These are phyloP conservation scores for Linnemannia exigua DNA, from an alignment of 192 early-diverging fungal genomes.

Conservation along the genomic window DNA sequence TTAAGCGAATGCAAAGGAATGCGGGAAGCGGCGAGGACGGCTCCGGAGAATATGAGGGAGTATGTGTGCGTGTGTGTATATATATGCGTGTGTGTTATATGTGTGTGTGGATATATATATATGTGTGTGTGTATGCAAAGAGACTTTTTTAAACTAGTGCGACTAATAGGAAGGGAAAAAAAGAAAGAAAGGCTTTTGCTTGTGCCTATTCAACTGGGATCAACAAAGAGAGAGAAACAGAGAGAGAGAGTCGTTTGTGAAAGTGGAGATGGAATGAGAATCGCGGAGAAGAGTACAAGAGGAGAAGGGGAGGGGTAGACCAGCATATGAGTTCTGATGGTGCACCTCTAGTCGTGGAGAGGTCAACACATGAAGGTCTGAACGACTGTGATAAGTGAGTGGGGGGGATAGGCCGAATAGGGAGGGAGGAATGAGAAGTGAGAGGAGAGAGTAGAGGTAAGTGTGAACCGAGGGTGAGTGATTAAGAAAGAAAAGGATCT, in stretches of 20 bases:
- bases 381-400: background rate
- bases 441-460: background rate
- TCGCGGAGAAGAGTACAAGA: background rate
- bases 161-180: background rate
- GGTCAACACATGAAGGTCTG: constrained; percentile 54
- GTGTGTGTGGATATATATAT: background rate
- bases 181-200: background rate
- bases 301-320: background rate
- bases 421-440: background rate
- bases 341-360: constrained; percentile 40
- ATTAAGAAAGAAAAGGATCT: background rate
- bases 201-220: background rate
- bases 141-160: background rate
- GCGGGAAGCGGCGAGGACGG: background rate
- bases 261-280: background rate
- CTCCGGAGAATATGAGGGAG: background rate
- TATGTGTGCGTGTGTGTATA: background rate
- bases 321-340: constrained; percentile 40
- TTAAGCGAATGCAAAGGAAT: background rate
- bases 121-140: background rate
- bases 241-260: too few species aligned
- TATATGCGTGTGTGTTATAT: background rate
- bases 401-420: too few species aligned
- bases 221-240: background rate
- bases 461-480: background rate